Conservation (phyloP, 495 filamentous ascomycete genomes). For the Aspergillus kassunensis region DNA sequence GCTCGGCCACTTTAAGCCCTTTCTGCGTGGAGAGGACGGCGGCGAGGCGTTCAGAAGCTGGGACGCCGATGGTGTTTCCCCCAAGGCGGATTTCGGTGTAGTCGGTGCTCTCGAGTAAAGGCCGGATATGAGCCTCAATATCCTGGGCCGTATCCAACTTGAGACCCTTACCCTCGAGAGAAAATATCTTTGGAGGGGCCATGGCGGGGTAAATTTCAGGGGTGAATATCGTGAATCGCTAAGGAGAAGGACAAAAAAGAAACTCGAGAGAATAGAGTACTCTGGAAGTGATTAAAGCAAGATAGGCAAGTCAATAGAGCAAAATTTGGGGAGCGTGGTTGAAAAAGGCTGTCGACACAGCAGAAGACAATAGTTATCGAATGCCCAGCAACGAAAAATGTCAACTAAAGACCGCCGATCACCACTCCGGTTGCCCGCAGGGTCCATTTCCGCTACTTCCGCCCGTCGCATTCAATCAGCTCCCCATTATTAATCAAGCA, state of each 20-base stretch:
- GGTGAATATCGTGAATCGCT: slow-evolving; percentile 6
- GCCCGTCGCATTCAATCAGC: slow-evolving; percentile 4
- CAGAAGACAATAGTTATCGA: background rate
- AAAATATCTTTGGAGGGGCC: slow-evolving; percentile 70
- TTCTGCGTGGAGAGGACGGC: slow-evolving; percentile 75
- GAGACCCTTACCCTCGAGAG: slow-evolving; percentile 82
- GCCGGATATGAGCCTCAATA: slow-evolving; percentile 77
- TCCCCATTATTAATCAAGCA: slow-evolving; percentile 32
- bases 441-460: slow-evolving; percentile 22
- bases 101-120: slow-evolving; percentile 63
- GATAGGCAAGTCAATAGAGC: background rate
- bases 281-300: background rate
- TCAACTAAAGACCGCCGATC: slow-evolving; percentile 9
- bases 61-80: slow-evolving; percentile 89
- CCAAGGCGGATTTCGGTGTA: slow-evolving; percentile 79
- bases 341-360: slow-evolving; percentile 2
- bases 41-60: slow-evolving; percentile 78
- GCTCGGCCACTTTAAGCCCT: slow-evolving; percentile 75
- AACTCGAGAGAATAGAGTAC: background rate
- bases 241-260: background rate
- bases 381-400: background rate
- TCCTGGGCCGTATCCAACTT: slow-evolving; percentile 86
- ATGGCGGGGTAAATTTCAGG: slow-evolving; percentile 42
- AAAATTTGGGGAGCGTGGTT: slow-evolving; percentile 4
- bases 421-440: slow-evolving; percentile 14